Conservation (phyloP, 768 basidiomycete species). For the Rhizopogon vulgaris region DNA sequence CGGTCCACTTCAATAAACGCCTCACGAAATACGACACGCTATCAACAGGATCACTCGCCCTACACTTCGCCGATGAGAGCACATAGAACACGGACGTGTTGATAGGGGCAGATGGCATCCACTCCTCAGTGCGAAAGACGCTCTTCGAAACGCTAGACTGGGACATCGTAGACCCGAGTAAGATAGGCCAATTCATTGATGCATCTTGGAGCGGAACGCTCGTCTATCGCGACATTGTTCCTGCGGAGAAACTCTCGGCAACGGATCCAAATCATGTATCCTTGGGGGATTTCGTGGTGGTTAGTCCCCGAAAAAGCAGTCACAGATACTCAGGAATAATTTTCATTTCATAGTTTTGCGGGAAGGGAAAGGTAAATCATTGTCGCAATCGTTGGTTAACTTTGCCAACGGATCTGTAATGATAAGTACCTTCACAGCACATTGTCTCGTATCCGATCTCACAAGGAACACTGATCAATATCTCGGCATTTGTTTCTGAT, state of each 20-base stretch:
- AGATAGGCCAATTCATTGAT: constrained; percentile 2
- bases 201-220: constrained; percentile 34
- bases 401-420: background rate
- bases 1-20: constrained; percentile 24
- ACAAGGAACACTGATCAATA: constrained; percentile 26
- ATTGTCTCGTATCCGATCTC: constrained; percentile 32
- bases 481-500: constrained; percentile 26
- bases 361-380: background rate
- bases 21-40: constrained; percentile 18
- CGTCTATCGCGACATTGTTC: constrained; percentile 31
- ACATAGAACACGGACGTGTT: constrained; percentile 31
- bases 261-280: constrained; percentile 12
- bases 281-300: constrained; percentile 10
- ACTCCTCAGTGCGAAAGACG: constrained; percentile 7
- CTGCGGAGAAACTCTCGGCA: constrained; percentile 19
- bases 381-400: background rate
- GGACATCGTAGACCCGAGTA: constrained; percentile 13
- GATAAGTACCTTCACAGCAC: constrained; percentile 23
- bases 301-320: constrained; percentile 7
- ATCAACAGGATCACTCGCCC: constrained; percentile 3
- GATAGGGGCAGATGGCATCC: constrained; percentile 36
- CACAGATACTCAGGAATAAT: constrained; percentile 14
- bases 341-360: constrained; percentile 4
- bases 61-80: constrained; percentile 27
- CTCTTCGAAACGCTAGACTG: constrained; percentile 14